Conservation (phyloP, 1,139 yeast genomes). For the Petasospora rhodanensis region DNA sequence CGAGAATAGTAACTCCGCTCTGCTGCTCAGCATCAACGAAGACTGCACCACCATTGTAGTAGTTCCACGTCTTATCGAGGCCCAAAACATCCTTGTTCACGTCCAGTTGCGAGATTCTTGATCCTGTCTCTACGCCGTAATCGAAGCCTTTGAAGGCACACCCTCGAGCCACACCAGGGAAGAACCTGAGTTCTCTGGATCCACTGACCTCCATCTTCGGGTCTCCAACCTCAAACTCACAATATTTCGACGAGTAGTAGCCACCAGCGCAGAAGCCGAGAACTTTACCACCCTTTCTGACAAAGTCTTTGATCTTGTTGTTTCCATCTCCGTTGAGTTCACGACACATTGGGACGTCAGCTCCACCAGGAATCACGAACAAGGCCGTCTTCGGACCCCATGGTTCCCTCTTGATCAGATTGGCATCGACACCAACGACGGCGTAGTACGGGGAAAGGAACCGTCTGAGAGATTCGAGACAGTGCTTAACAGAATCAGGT, state of each 20-base stretch:
- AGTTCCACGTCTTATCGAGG: constrained; percentile 32
- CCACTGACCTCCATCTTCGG: constrained; percentile 77
- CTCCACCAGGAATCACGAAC: constrained; percentile 93
- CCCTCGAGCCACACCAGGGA: constrained; percentile 80
- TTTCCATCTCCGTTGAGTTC: constrained; percentile 69
- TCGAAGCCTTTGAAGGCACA: constrained; percentile 76
- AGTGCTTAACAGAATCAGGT: constrained; percentile 78
- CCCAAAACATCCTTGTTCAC: constrained; percentile 32
- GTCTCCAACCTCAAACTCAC: constrained; percentile 81
- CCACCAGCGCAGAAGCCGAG: constrained; percentile 98
- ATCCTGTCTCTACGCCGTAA: constrained; percentile 73
- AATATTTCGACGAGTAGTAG: constrained; percentile 68
- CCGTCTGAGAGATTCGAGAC: constrained; percentile 67
- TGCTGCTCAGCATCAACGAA: constrained; percentile 69
- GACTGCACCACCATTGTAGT: constrained; percentile 86
- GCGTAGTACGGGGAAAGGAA: constrained; percentile 88
- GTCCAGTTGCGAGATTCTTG: constrained; percentile 50
- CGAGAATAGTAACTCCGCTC: constrained; percentile 64
- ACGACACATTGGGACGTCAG: constrained; percentile 77
- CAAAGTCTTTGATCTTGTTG: constrained; percentile 54
- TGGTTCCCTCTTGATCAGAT: constrained; percentile 69
- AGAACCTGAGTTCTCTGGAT: constrained; percentile 71
- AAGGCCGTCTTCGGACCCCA: constrained; percentile 81
- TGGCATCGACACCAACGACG: constrained; percentile 65
- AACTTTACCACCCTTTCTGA: constrained; percentile 71